phyloP scores from a whole-genome alignment of 2,329 filamentous ascomycete species.

The Thielaviopsis euricoi region DNA sequence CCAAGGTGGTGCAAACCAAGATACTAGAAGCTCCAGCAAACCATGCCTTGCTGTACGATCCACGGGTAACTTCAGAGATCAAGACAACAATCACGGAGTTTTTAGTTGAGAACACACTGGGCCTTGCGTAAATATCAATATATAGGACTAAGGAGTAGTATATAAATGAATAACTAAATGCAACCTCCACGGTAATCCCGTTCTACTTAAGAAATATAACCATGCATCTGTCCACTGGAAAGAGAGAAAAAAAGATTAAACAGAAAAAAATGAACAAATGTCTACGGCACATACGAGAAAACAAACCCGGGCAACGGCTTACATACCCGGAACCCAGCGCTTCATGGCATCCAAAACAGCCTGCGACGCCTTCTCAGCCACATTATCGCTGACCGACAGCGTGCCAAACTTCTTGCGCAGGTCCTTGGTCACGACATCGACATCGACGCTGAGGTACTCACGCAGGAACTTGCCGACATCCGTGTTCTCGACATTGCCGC shows the following conservation, averaged over 20 bases:
- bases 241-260: no score
- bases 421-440: conserved; percentile 61
- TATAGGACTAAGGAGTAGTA: no score
- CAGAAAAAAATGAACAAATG: no score
- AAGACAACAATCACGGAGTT: conserved; percentile 75
- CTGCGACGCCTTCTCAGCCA: conserved; percentile 2
- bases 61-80: conserved; percentile 56
- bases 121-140: no score
- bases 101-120: conserved; percentile 31
- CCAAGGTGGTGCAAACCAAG: conserved; percentile 45
- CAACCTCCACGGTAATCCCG: no score
- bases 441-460: conserved; percentile 63
- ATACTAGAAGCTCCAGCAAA: conserved; percentile 63
- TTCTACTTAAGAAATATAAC: no score
- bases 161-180: no score
- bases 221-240: no score
- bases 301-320: no score
- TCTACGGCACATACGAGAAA: background rate
- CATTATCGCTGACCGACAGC: conserved; percentile 1
- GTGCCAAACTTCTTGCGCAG: conserved; percentile 36
- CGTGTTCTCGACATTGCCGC: conserved; percentile 88
- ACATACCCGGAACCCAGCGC: conserved; percentile 8
- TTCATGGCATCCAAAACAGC: conserved; percentile 10
- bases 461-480: conserved; percentile 73
- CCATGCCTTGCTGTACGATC: conserved; percentile 71